Evolutionary conservation across 1,139 yeast species (phyloP).

Genomic region (Diutina rugosa): DNA sequence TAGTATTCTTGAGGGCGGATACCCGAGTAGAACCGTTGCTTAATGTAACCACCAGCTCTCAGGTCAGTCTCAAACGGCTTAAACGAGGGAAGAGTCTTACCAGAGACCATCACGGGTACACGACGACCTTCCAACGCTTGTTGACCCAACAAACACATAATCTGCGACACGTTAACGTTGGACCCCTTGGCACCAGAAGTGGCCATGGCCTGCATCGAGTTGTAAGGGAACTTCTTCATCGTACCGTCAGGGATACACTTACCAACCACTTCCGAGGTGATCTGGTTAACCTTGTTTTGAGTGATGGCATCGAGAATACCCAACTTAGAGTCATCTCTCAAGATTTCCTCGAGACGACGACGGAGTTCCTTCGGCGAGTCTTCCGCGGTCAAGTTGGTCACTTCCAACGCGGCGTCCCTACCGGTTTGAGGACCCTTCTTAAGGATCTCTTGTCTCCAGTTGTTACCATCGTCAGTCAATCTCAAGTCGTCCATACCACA

Average conservation of each 20-base stretch:
- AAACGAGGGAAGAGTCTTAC: conserved; percentile 94
- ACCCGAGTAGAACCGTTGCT: conserved; percentile 96
- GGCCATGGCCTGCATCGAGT: conserved; percentile 99
- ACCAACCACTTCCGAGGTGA: conserved; percentile 86
- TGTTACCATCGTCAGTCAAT: conserved; percentile 81
- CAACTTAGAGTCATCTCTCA: conserved; percentile 84
- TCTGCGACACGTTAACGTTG: conserved; percentile 94
- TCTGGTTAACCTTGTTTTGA: conserved; percentile 82
- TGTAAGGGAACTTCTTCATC: conserved; percentile 88
- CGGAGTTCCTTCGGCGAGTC: conserved; percentile 55
- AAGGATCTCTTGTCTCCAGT: conserved; percentile 77
- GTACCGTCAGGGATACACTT: conserved; percentile 96
- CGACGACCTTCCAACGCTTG: conserved; percentile 99
- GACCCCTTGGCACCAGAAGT: conserved; percentile 99
- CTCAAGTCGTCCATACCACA: conserved; percentile 99
- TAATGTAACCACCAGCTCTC: conserved; percentile 96
- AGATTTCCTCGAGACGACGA: conserved; percentile 84
- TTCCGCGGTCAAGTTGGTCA: conserved; percentile 61
- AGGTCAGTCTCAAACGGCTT: conserved; percentile 96
- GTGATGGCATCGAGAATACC: conserved; percentile 95
- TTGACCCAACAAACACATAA: conserved; percentile 98
- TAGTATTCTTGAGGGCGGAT: conserved; percentile 98
- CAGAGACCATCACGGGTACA: conserved; percentile 98
- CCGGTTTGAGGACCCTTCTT: conserved; percentile 72
- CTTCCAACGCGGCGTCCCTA: conserved; percentile 87